These are phyloP conservation scores for Hippophae tibetana DNA, from an alignment of 306 rosid genomes.

Conservation along the genomic window DNA sequence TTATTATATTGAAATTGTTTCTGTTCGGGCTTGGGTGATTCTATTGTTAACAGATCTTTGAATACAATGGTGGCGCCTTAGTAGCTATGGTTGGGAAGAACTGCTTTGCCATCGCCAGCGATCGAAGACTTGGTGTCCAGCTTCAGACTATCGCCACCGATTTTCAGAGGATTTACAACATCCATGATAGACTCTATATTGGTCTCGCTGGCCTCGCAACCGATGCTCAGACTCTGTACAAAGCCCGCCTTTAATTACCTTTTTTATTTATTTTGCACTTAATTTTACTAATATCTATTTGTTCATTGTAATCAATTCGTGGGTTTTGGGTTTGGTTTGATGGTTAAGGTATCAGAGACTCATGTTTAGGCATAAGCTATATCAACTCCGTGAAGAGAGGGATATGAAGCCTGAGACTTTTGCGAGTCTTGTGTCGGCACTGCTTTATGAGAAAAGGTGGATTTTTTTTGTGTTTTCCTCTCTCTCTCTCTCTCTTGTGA, in stretches of 20 bases:
- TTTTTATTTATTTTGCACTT: neutral
- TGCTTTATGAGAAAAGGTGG: constrained; percentile 79
- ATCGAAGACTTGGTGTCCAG: constrained; percentile 95
- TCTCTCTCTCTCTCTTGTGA: no score
- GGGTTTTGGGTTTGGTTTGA: constrained; percentile 2
- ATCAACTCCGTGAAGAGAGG: constrained; percentile 86
- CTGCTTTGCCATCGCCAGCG: constrained; percentile 96
- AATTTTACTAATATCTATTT: neutral
- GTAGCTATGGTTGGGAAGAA: constrained; percentile 60
- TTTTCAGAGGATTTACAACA: constrained; percentile 64
- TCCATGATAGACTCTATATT: constrained; percentile 69
- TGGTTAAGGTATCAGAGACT: constrained; percentile 60
- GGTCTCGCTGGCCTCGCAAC: constrained; percentile 95
- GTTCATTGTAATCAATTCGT: neutral
- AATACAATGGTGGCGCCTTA: constrained; percentile 47
- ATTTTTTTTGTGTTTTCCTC: no score
- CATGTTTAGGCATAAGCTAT: constrained; percentile 74
- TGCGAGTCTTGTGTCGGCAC: constrained; percentile 78
- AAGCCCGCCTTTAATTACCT: neutral
- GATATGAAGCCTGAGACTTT: constrained; percentile 93
- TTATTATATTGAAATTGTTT: no score
- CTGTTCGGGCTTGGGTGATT: no score
- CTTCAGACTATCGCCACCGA: constrained; percentile 93
- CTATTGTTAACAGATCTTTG: constrained; percentile 47
- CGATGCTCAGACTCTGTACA: constrained; percentile 88